Conservation (phyloP, 2,329 filamentous ascomycete species). For the Fusarium sp. region DNA sequence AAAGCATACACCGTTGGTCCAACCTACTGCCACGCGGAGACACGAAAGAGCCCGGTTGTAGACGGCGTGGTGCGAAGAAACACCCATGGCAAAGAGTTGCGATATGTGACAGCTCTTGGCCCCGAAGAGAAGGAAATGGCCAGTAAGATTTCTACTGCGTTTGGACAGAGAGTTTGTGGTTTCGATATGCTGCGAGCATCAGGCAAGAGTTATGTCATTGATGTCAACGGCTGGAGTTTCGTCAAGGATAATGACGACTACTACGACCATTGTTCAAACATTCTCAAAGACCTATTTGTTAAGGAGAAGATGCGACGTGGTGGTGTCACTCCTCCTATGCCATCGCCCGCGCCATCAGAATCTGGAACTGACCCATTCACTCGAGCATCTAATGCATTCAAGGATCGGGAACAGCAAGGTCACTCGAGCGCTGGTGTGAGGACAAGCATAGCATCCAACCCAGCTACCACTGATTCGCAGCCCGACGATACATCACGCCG, state of each 20-base stretch:
- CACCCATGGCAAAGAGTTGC: slow-evolving; percentile 95
- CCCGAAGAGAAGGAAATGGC: slow-evolving; percentile 87
- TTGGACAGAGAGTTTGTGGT: slow-evolving; percentile 94
- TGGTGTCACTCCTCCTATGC: slow-evolving; percentile 68
- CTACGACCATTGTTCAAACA: slow-evolving; percentile 89
- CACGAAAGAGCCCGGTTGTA: slow-evolving; percentile 95
- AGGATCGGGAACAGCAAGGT: slow-evolving; percentile 54
- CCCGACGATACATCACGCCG: slow-evolving; percentile 42
- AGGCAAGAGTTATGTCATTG: slow-evolving; percentile 95
- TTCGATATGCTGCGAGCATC: slow-evolving; percentile 92
- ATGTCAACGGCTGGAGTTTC: slow-evolving; percentile 99
- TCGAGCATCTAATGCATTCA: slow-evolving; percentile 49
- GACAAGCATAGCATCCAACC: slow-evolving; percentile 43
- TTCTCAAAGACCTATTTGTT: slow-evolving; percentile 89
- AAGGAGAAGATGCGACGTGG: slow-evolving; percentile 77
- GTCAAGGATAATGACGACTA: slow-evolving; percentile 99
- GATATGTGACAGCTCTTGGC: slow-evolving; percentile 89
- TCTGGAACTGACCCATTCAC: slow-evolving; percentile 59
- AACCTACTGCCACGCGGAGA: slow-evolving; percentile 95
- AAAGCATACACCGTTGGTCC: slow-evolving; percentile 98
- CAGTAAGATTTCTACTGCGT: slow-evolving; percentile 87
- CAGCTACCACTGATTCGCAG: slow-evolving; percentile 43
- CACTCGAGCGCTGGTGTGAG: slow-evolving; percentile 43
- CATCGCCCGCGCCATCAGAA: slow-evolving; percentile 61
- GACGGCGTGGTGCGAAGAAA: slow-evolving; percentile 96